Percentiles rank a stretch among this genome's conserved stretches.
phyloP scores from a whole-genome alignment of 495 filamentous ascomycete species.

The Hyaloscypha finlandica region DNA sequence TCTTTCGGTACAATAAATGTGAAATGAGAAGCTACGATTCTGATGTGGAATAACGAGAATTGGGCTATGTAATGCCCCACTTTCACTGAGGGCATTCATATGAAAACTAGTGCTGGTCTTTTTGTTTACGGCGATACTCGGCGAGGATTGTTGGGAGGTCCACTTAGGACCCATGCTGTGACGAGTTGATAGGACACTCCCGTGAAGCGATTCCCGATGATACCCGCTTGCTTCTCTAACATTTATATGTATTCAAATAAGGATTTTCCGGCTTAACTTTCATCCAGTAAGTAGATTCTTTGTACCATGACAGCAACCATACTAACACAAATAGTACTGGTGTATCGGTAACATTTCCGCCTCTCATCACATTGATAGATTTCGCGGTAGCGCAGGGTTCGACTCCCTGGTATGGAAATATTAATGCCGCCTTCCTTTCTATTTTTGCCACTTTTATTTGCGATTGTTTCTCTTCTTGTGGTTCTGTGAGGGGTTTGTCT shows the following conservation, averaged over 20 bases:
- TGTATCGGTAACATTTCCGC: conserved; percentile 34
- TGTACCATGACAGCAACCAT: too few species aligned
- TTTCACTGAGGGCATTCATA: too few species aligned
- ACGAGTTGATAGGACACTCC: neutral
- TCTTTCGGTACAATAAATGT: too few species aligned
- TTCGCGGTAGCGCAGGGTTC: conserved; percentile 32
- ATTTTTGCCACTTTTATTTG: conserved; percentile 7
- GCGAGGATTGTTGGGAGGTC: too few species aligned
- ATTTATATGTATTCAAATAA: neutral
- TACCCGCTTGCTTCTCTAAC: neutral
- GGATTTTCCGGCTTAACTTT: conserved; percentile 1
- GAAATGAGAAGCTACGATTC: too few species aligned
- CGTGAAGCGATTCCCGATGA: neutral
- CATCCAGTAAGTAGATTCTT: neutral
- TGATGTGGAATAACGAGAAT: too few species aligned
- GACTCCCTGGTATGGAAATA: conserved; percentile 28
- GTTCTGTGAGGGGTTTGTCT: too few species aligned
- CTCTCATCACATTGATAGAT: conserved; percentile 21
- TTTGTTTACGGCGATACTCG: too few species aligned
- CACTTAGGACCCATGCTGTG: too few species aligned
- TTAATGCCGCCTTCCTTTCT: neutral
- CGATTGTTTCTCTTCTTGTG: too few species aligned
- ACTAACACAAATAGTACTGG: conserved; percentile 7
- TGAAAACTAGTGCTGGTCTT: too few species aligned
- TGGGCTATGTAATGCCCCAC: too few species aligned